These are phyloP conservation scores for Fusarium torulosum DNA, from an alignment of 2,329 filamentous ascomycete genomes.

Conservation along the genomic window DNA sequence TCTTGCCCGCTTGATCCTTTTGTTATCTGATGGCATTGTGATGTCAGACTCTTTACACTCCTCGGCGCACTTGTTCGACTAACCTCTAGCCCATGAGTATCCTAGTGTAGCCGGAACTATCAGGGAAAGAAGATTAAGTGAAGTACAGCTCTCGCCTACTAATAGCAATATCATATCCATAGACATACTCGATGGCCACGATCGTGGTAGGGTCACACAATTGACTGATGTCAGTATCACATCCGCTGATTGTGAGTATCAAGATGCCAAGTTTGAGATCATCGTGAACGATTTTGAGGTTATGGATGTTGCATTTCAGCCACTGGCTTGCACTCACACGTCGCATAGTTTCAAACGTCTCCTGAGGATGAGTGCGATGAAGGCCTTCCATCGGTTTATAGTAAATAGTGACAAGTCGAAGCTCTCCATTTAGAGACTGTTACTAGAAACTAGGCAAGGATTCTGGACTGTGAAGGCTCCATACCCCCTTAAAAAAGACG, in stretches of 20 bases:
- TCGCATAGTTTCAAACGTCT: too few relatives aligned
- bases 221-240: too few relatives aligned
- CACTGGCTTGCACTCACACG: not conserved
- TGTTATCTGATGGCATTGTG: too few relatives aligned
- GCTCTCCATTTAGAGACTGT: not conserved
- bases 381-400: rapidly evolving
- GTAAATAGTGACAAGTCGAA: not conserved
- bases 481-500: not conserved
- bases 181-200: not conserved
- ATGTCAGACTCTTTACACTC: too few relatives aligned
- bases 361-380: not conserved
- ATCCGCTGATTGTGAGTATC: not conserved
- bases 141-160: too few relatives aligned
- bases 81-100: too few relatives aligned
- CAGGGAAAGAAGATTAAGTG: too few relatives aligned
- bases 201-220: not conserved
- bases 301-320: not conserved
- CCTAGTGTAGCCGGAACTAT: too few relatives aligned
- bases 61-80: too few relatives aligned
- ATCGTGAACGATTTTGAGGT: not conserved
- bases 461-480: not conserved
- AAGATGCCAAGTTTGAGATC: not conserved
- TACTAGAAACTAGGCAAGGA: not conserved
- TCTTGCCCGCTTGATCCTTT: not conserved
- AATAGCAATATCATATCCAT: not conserved